Conservation (phyloP, 2,329 filamentous ascomycete genomes). For the Cercospora beticola region DNA sequence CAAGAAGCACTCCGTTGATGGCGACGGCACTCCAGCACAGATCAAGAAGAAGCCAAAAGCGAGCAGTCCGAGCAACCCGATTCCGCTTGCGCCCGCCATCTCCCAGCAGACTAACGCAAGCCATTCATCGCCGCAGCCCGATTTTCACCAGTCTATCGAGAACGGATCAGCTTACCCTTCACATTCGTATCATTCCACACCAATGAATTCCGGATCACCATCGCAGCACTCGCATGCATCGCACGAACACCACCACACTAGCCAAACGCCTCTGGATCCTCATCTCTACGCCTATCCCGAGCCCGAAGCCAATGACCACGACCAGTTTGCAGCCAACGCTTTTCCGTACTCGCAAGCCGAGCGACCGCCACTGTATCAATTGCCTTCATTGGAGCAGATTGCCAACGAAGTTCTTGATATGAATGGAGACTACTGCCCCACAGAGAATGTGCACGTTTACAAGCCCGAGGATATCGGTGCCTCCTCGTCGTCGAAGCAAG, state of each 20-base stretch:
- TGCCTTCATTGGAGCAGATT: constrained; percentile 39
- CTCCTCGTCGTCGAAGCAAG: constrained; percentile 21
- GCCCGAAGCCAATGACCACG: constrained; percentile 6
- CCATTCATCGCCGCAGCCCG: constrained; percentile 14
- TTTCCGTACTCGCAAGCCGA: constrained; percentile 30
- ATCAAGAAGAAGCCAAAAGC: constrained; percentile 30
- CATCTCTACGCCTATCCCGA: constrained; percentile 21
- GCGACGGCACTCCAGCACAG: constrained; percentile 34
- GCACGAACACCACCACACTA: constrained; percentile 10
- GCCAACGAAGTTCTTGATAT: constrained; percentile 40
- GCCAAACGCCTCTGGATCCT: constrained; percentile 28
- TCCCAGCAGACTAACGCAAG: constrained; percentile 17
- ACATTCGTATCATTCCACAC: constrained; percentile 14
- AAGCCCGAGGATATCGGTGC: constrained; percentile 21
- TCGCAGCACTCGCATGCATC: constrained; percentile 14
- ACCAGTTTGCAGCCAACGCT: constrained; percentile 16
- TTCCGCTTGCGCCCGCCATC: constrained; percentile 10
- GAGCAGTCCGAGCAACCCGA: constrained; percentile 9
- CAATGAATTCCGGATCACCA: constrained; percentile 12
- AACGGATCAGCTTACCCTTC: constrained; percentile 11
- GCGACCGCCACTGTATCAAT: constrained; percentile 27
- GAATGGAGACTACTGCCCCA: constrained; percentile 30
- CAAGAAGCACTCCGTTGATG: constrained; percentile 53
- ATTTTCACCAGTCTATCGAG: constrained; percentile 10
- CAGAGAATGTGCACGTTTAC: constrained; percentile 24